Conservation (phyloP, 2,329 filamentous ascomycete species). For the Dactylellina sp. region DNA sequence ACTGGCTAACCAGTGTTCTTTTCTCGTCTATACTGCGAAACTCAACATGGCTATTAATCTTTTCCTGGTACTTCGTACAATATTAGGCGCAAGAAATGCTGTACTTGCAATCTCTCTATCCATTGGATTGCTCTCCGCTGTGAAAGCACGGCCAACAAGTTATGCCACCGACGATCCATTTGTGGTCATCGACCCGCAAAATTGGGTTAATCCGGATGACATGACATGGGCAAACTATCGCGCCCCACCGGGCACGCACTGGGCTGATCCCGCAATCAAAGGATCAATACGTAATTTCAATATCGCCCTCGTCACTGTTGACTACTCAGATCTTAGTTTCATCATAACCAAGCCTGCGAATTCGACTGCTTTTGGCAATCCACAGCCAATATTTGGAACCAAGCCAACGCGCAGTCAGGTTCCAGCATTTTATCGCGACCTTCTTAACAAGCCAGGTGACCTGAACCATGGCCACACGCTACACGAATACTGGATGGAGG, state of each 20-base stretch:
- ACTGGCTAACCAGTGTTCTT: too few relatives aligned
- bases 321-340: slow-evolving; percentile 68
- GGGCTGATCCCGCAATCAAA: slow-evolving; percentile 66
- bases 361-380: slow-evolving; percentile 69
- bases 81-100: slow-evolving; percentile 3
- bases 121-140: slow-evolving; percentile 17
- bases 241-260: slow-evolving; percentile 67
- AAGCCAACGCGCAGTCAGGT: slow-evolving; percentile 66
- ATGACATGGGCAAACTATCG: slow-evolving; percentile 69
- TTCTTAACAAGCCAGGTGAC: slow-evolving; percentile 68
- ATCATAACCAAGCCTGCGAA: slow-evolving; percentile 66
- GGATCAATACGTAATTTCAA: slow-evolving; percentile 69
- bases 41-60: too few relatives aligned
- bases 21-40: too few relatives aligned
- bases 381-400: slow-evolving; percentile 65
- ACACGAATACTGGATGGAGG: slow-evolving; percentile 72
- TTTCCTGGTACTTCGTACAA: too few relatives aligned
- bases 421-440: slow-evolving; percentile 67
- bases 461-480: slow-evolving; percentile 69
- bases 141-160: neutral
- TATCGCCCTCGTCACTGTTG: slow-evolving; percentile 69
- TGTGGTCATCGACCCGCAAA: slow-evolving; percentile 67
- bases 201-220: slow-evolving; percentile 69
- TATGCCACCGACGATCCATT: slow-evolving; percentile 64
- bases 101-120: neutral